Evolutionary conservation across 257 asterid genomes (phyloP), one percentile per base, ranked within the genome.

Genomic region (Scutellaria barbata): DNA sequence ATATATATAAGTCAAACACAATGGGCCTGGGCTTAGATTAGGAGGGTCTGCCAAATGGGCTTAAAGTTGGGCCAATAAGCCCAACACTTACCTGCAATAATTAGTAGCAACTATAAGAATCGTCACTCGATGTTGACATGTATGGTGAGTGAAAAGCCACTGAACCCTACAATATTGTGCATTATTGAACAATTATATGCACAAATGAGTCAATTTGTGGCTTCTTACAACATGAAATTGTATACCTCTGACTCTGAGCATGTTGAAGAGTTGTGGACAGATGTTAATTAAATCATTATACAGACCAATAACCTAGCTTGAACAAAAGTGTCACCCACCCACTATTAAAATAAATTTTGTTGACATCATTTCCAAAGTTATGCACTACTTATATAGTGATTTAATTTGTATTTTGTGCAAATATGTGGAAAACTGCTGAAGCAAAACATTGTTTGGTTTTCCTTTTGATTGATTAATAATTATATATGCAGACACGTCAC

Each of bases 401-500:
- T 17, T 20, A 33, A 68, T 46, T 63, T 16, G 10, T 63, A 5
- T 6, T 17, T 55, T 50, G 64, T 59, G 2, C 7, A 63, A 2
- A 20, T 70, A 81, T 78, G 81, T 17, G 81, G 83, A 60, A 43
- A 78, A 63, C 60, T 78, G 83, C 61, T 73, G 42, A 43, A 50
- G 81, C 71, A 22, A 66, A 70, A 42, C 50, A 1, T 2, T 8
- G 7, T 39, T 50, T 22, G n/a, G 41, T 40, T 9, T 12, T 39
- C 8, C 30, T 76, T 13, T 17, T 35, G 8, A 3, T 57, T 47
- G 59, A 69, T 1, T 60, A 57, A 20, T 56, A 53, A 0, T 35
- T 3, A 47, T 30, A 30, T 30, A 4, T 30, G 2, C 5, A 1
- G 0, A 30, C 35, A 30, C 35, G 0, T 30, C 5, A 0, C 35